Evolutionary conservation across 1,284 basidiomycete genomes (phyloP), one percentile per base, ranked within the genome.

Genomic region (Malassezia furfur): DNA sequence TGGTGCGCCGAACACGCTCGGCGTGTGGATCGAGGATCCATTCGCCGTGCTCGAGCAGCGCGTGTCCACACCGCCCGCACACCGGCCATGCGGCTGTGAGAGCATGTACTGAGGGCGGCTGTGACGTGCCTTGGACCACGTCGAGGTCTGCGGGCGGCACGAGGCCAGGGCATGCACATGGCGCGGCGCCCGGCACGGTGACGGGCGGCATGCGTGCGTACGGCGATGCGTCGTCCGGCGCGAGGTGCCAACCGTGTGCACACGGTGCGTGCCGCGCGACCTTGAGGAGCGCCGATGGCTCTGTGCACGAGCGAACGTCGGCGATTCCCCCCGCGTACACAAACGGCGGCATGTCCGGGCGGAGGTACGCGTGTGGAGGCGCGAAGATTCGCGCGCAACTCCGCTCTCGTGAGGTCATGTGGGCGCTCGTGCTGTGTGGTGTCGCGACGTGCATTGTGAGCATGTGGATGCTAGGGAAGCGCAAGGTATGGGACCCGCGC

Each of bases 41-140:
- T 25, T 86, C 84, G 21, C 84, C 83, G 65, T 88, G 86, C 38
- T 82, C 80, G 38, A 76, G 76, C 57, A 84, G 81, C 31, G 78
- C 79, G 76, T 91, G 89, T 0, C 85, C 84, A 75, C 90, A 94
- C 1, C 49, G 53, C 11, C 61, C 64, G 47, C 67, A 69, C 10
- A 2, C 17, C n/a, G 36, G 19, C 54, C 54, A 56, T 3, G 12
- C 15, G 2, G 2, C n/a, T 8, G 28, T 6, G 4, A 57, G 45
- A 8, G 17, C 28, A 15, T 11, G 40, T 14, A 28, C 34, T 11
- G 15, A 40, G 1, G 14, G 35, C 5, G 19, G 8, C 38, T 14
- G 21, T n/a, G 21, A 17, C 17, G 15, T 25, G 31, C 44, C 45
- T 12, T 12, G 30, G 8, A n/a, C 17, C n/a, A 57, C 28, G 5